A percentile compares a stretch with the other conserved stretches of the same genome.
Conservation (phyloP, 768 basidiomycete genomes). For the Suillus clintonianus region DNA sequence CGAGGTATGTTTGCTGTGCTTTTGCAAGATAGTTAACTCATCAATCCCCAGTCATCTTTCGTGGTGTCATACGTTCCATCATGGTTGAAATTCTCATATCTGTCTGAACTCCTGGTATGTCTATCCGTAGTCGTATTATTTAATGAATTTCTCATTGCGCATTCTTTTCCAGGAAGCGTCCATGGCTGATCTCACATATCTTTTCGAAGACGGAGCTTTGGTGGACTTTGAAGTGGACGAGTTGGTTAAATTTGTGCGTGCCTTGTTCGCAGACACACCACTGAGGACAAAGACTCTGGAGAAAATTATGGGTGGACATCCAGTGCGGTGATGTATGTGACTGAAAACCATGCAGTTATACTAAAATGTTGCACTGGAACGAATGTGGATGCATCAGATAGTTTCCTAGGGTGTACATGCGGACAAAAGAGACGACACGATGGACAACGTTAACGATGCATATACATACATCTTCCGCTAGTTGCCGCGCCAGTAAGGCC, state of each 20-base stretch:
- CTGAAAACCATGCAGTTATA: not conserved
- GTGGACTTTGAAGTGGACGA: conserved; percentile 90
- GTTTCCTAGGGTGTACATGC: not conserved
- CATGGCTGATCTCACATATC: conserved; percentile 87
- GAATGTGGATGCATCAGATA: not conserved
- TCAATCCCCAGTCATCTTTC: conserved; percentile 57
- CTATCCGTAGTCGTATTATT: not conserved
- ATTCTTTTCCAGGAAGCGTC: conserved; percentile 74
- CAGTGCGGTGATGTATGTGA: conserved; percentile 27
- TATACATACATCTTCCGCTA: not conserved
- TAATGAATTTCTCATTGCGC: not conserved
- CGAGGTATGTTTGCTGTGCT: conserved; percentile 43
- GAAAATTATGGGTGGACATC: conserved; percentile 67
- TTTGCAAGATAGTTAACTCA: conserved; percentile 2
- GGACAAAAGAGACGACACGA: not conserved
- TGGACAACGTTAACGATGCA: not conserved
- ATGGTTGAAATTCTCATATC: conserved; percentile 94
- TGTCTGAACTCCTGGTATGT: conserved; percentile 87
- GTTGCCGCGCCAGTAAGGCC: not conserved
- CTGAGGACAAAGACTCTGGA: conserved; percentile 81
- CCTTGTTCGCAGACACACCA: conserved; percentile 86
- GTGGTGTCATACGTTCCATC: conserved; percentile 85
- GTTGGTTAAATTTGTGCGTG: conserved; percentile 75
- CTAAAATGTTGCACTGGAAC: not conserved
- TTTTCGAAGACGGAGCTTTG: conserved; percentile 88